Conservation (phyloP, 345 rosid species). For the Passiflora organensis region DNA sequence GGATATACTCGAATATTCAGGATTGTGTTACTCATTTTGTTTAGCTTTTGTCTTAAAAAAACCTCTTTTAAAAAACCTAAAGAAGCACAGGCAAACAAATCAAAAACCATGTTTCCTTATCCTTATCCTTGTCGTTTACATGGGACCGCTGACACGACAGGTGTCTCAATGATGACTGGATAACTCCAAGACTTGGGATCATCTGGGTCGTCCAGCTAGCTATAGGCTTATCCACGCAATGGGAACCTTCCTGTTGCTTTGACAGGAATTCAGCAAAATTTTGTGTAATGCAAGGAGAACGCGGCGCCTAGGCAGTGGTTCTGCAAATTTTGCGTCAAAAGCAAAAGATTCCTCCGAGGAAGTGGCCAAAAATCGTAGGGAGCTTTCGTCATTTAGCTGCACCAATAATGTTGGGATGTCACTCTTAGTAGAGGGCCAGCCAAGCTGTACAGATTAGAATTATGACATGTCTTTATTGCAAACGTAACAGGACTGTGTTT, state of each 20-base stretch:
- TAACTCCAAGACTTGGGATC: slow-evolving; percentile 9
- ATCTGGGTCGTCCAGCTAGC: not conserved
- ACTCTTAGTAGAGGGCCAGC: not conserved
- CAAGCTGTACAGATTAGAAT: not conserved
- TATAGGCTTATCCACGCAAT: slow-evolving; percentile 14
- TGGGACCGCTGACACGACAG: not conserved
- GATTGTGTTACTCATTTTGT: not conserved
- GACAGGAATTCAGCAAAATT: too few species aligned
- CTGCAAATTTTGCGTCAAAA: not conserved
- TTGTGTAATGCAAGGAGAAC: slow-evolving; percentile 3
- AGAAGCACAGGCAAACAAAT: not conserved
- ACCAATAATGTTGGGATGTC: slow-evolving; percentile 6
- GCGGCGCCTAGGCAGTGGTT: slow-evolving; percentile 48
- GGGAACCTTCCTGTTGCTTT: slow-evolving; percentile 18
- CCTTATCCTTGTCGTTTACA: not conserved
- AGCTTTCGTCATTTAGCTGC: not conserved
- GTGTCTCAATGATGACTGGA: not conserved
- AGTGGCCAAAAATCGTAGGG: not conserved
- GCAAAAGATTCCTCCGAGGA: not conserved
- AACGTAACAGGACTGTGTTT: too few species aligned
- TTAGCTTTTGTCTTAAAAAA: not conserved
- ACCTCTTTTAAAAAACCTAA: not conserved
- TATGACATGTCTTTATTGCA: too few species aligned
- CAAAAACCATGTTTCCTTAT: not conserved
- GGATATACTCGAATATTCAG: slow-evolving; percentile 27